A percentile compares a stretch with the other conserved stretches of the same genome.
Conservation (phyloP, 768 basidiomycete genomes). For the Dentipellis sp. region DNA sequence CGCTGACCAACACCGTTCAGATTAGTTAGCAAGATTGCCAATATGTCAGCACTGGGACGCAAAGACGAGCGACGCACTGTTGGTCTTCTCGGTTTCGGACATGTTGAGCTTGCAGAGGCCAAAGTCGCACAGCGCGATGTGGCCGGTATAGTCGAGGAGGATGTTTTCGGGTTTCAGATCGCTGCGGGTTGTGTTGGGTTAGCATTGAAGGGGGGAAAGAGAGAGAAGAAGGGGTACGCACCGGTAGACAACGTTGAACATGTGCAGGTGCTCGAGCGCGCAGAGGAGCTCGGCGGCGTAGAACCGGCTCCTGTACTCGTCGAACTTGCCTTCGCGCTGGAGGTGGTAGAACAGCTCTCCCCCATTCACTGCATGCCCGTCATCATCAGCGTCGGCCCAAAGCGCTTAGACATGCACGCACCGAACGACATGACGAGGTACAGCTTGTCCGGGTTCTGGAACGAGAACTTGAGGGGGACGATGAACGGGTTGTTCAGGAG, state of each 20-base stretch:
- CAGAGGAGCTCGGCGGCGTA: slow-evolving; percentile 97
- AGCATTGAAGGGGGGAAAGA: neutral
- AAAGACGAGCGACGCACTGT: slow-evolving; percentile 48
- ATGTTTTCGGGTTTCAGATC: slow-evolving; percentile 99
- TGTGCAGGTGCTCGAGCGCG: slow-evolving; percentile 91
- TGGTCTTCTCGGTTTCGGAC: slow-evolving; percentile 96
- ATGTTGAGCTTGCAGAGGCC: slow-evolving; percentile 96
- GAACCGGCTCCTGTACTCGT: slow-evolving; percentile 87
- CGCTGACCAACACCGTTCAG: slow-evolving; percentile 12
- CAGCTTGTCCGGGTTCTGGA: slow-evolving; percentile 95
- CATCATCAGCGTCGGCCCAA: neutral
- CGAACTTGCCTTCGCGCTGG: slow-evolving; percentile 94
- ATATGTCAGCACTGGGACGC: too few species aligned
- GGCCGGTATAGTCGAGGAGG: slow-evolving; percentile 92
- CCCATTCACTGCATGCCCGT: slow-evolving; percentile 64
- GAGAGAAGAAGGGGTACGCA: too few species aligned
- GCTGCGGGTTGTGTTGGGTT: slow-evolving; percentile 27
- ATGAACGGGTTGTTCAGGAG: slow-evolving; percentile 99
- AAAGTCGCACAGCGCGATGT: slow-evolving; percentile 97
- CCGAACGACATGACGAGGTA: slow-evolving; percentile 97
- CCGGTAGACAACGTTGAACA: slow-evolving; percentile 99
- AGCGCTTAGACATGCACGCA: slow-evolving; percentile 23
- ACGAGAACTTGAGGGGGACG: slow-evolving; percentile 97
- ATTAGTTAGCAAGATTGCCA: neutral
- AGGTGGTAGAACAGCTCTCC: slow-evolving; percentile 98